phyloP scores from a whole-genome alignment of 305 asterid genomes.

The Rubia tinctorum region DNA sequence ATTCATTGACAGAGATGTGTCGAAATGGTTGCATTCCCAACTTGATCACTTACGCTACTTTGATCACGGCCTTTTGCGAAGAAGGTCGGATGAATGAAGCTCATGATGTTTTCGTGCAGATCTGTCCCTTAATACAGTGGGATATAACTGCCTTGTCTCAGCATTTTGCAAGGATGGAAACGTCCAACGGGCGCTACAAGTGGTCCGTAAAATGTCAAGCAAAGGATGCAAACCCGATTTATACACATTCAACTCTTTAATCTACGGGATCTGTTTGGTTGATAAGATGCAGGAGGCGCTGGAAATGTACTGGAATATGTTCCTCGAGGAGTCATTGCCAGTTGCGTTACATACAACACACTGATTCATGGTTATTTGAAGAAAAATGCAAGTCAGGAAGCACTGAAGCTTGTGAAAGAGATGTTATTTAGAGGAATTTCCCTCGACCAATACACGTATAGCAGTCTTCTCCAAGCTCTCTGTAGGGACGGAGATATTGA shows the following conservation, averaged over 20 bases:
- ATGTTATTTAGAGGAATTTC: slow-evolving; percentile 73
- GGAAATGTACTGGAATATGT: slow-evolving; percentile 58
- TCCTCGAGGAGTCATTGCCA: slow-evolving; percentile 70
- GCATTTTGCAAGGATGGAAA: slow-evolving; percentile 65
- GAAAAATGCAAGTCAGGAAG: slow-evolving; percentile 50
- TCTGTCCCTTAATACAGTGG: slow-evolving; percentile 62
- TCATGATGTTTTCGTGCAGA: slow-evolving; percentile 43
- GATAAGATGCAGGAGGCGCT: slow-evolving; percentile 66
- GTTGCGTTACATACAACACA: slow-evolving; percentile 73
- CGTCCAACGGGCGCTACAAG: slow-evolving; percentile 50
- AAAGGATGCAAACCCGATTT: slow-evolving; percentile 67
- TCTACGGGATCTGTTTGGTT: slow-evolving; percentile 53
- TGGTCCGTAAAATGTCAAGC: slow-evolving; percentile 41
- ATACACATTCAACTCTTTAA: slow-evolving; percentile 66
- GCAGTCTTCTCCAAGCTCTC: slow-evolving; percentile 67
- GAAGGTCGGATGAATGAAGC: slow-evolving; percentile 61
- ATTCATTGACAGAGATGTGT: slow-evolving; percentile 44
- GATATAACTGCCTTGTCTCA: slow-evolving; percentile 71
- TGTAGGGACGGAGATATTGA: slow-evolving; percentile 74
- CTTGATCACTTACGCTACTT: slow-evolving; percentile 61
- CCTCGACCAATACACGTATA: slow-evolving; percentile 67
- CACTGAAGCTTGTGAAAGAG: slow-evolving; percentile 65
- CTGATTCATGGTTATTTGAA: slow-evolving; percentile 64
- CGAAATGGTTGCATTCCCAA: slow-evolving; percentile 50
- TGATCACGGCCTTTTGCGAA: slow-evolving; percentile 69